These are phyloP conservation scores for Gelatoporia subvermispora DNA, from an alignment of 768 basidiomycete species.

Conservation along the genomic window DNA sequence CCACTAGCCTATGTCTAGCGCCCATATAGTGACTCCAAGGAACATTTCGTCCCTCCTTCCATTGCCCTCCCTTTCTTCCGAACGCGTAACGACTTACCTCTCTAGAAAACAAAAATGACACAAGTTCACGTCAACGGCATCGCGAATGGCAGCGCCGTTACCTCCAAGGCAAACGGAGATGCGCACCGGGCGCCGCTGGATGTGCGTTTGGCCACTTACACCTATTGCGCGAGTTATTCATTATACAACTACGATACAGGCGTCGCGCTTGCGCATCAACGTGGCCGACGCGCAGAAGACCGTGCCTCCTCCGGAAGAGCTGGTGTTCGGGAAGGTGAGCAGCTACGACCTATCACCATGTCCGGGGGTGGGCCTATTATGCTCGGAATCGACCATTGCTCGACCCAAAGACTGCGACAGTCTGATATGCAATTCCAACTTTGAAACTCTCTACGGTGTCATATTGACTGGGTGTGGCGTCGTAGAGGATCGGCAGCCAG, in stretches of 20 bases:
- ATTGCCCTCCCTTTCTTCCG: too few relatives aligned
- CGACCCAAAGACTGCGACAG: too few relatives aligned
- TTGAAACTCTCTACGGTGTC: too few relatives aligned
- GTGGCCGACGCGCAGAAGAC: conserved; percentile 44
- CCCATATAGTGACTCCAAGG: neutral
- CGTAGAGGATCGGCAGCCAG: neutral
- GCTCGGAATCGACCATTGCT: too few relatives aligned
- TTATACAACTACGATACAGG: conserved; percentile 31
- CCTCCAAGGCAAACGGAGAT: neutral
- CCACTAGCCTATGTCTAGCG: too few relatives aligned
- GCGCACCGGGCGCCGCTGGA: neutral
- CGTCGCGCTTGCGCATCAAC: conserved; percentile 48
- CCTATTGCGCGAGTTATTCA: neutral
- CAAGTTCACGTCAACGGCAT: neutral
- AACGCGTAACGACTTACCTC: neutral
- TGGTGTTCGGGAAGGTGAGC: conserved; percentile 56
- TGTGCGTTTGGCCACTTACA: neutral
- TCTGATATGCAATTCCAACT: too few relatives aligned
- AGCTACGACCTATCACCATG: neutral
- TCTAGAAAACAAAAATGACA: neutral
- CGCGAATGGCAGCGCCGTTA: neutral
- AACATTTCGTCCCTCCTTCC: too few relatives aligned
- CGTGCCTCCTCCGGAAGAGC: conserved; percentile 40
- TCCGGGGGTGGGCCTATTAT: neutral
- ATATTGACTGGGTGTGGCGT: neutral